Evolutionary conservation across 208 protist species (phyloP), one percentile per base, ranked within the genome.

Genomic region (Acanthamoeba castellanii): DNA sequence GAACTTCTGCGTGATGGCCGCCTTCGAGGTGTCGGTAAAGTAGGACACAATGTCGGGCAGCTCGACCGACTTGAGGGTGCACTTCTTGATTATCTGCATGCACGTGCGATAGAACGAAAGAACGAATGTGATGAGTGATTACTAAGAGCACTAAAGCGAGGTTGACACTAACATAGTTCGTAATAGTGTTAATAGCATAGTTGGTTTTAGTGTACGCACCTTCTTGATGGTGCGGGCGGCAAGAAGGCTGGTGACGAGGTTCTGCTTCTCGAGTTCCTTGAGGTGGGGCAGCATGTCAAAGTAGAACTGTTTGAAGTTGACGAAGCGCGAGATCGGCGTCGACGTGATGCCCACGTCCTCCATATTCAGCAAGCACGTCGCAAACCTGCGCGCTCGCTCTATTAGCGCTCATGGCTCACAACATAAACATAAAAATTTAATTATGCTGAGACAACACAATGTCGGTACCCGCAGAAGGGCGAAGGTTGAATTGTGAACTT

Each of bases 31-130:
- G 50, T 93, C 89, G 42, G 52, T 57, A 27, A 93, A 66, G 68
- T 93, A 93, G 3, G 89, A 82, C 30, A 93, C 47, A 55, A 93
- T 93, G 89, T 93, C 70, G 25, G 89, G 89, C n/a, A 93, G 42
- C 3, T 93, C 47, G 5, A 92, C 85, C 45, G 85, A 92, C 45
- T 66, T 66, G 37, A 74, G 61, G 37, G 85, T 74, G 42, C 85
- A 74, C 59, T 74, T 66, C 61, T 92, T 66, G 59, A 92, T 66
- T 13, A 92, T 89, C 82, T 89, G 45, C 30, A 5, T 87, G 20
- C 37, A 87, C 22, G 3, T 6, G 8, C n/a, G n/a, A n/a, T n/a
- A n/a, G n/a, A n/a, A n/a, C n/a, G n/a, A n/a, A n/a, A n/a, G n/a
- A n/a, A n/a, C n/a, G n/a, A n/a, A n/a, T n/a, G n/a, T n/a, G n/a